Conservation (phyloP, 495 filamentous ascomycete genomes). For the Penicillium cinerascens region DNA sequence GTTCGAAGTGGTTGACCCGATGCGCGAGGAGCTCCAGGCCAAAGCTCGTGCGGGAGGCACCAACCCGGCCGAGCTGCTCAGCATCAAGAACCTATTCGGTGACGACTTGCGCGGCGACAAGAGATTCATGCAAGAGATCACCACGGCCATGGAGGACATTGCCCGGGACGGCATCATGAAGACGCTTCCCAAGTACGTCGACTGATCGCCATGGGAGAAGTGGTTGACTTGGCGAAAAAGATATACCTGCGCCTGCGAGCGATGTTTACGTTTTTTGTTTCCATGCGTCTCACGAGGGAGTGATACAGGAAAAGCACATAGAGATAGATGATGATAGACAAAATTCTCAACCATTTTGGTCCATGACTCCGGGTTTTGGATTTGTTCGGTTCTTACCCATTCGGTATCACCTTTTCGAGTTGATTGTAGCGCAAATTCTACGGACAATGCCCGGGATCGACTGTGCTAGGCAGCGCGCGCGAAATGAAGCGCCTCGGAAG, state of each 20-base stretch:
- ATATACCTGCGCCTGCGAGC: conserved; percentile 11
- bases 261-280: conserved; percentile 19
- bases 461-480: no score
- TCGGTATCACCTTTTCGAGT: no score
- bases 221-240: conserved; percentile 13
- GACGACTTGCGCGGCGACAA: conserved; percentile 42
- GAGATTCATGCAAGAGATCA: conserved; percentile 38
- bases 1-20: conserved; percentile 42
- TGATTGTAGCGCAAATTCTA: no score
- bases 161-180: conserved; percentile 40
- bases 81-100: conserved; percentile 43
- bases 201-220: conserved; percentile 18
- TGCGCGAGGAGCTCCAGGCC: conserved; percentile 41
- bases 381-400: no score
- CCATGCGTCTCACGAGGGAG: conserved; percentile 14
- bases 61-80: conserved; percentile 35
- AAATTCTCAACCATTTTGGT: conserved; percentile 4
- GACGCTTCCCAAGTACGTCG: conserved; percentile 43
- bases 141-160: conserved; percentile 40
- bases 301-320: conserved; percentile 18
- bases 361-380: neutral
- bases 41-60: conserved; percentile 36
- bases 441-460: no score
- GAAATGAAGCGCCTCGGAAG: neutral
- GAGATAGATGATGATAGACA: conserved; percentile 27